Evolutionary conservation across 73 alveolate genomes (phyloP).

Genomic region (Paramecium bursaria): DNA sequence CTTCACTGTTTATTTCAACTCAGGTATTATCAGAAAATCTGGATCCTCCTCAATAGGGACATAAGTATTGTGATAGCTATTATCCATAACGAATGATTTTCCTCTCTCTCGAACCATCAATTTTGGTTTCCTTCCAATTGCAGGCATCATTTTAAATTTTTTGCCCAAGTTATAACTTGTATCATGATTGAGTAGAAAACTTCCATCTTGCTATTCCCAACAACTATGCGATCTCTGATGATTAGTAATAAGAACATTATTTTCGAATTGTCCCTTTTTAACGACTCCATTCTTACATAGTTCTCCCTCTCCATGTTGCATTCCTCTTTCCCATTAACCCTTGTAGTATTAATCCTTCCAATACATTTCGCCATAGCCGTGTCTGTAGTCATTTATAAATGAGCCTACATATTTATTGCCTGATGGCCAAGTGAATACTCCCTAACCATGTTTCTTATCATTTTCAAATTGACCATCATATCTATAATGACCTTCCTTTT

Average conservation of each 20-base stretch:
- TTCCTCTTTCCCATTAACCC: slow-evolving; percentile 74
- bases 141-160: slow-evolving; percentile 10
- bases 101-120: slow-evolving; percentile 4
- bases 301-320: slow-evolving; percentile 75
- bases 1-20: no score
- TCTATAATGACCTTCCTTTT: slow-evolving; percentile 68
- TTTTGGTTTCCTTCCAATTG: slow-evolving; percentile 58
- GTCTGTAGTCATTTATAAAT: slow-evolving; percentile 65
- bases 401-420: slow-evolving; percentile 62
- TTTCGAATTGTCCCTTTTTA: slow-evolving; percentile 70
- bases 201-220: slow-evolving; percentile 54
- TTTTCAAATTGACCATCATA: slow-evolving; percentile 70
- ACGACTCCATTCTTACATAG: slow-evolving; percentile 69
- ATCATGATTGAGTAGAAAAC: neutral
- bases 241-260: slow-evolving; percentile 61
- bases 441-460: slow-evolving; percentile 71
- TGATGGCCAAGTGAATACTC: slow-evolving; percentile 71
- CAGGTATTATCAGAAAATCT: slow-evolving; percentile 40
- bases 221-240: slow-evolving; percentile 38
- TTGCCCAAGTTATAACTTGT: neutral
- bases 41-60: slow-evolving; percentile 52
- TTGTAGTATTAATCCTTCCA: slow-evolving; percentile 69
- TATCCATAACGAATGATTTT: slow-evolving; percentile 14
- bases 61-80: neutral
- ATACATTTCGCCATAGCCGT: slow-evolving; percentile 72